Base-by-base conservation (phyloP, 371 early-diverging fungal genomes). In the Entomophthora muscae region DNA sequence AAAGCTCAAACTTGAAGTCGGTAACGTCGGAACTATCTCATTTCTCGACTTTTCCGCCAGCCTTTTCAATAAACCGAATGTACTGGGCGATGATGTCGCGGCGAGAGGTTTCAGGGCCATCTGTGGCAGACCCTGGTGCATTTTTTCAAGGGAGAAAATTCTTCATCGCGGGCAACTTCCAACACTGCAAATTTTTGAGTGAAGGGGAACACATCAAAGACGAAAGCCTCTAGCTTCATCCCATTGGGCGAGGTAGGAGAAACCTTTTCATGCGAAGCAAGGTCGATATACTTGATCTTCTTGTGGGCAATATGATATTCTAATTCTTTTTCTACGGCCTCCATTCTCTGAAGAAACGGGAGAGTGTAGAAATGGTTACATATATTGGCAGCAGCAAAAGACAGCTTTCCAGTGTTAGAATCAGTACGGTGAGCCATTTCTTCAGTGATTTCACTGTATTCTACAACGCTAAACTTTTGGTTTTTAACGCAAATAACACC, bases 81-180 rank as follows among this genome's bases (percentile, higher is more conserved):
- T 86, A 85, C 76, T 91, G 94, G 61, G 78, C 75, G 65, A 91
- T 74, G 60, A 95, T 85, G 69, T 93, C 94, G 51, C 82, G 80
- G 66, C 93, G 80, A 28, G 88, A 86, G 7, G 96, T 95, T 75
- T 94, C 95, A 30, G 96, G 96, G 66, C 86, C 86, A 74, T 97
- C 98, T 42, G 71, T 74, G 61, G 83, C 87, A 33, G 84, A 63
- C 23, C 95, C 95, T 26, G 95, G 90, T 5, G 93, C 95, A 70
- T 97, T 97, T 83, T 97, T 97, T 24, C 96, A 75, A n/a, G n/a
- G 98, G 98, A 32, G 93, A 91, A 72, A 97, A 97, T 72, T 97
- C 95, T 51, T 96, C 94, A 53, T 80, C 77, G 66, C 98, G 88
- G 60, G 84, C 85, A 30, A 88, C 89, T 72, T 94, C 93, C 32